Evolutionary conservation across 495 filamentous ascomycete species (phyloP).

Genomic region (Xylaria intraflava): DNA sequence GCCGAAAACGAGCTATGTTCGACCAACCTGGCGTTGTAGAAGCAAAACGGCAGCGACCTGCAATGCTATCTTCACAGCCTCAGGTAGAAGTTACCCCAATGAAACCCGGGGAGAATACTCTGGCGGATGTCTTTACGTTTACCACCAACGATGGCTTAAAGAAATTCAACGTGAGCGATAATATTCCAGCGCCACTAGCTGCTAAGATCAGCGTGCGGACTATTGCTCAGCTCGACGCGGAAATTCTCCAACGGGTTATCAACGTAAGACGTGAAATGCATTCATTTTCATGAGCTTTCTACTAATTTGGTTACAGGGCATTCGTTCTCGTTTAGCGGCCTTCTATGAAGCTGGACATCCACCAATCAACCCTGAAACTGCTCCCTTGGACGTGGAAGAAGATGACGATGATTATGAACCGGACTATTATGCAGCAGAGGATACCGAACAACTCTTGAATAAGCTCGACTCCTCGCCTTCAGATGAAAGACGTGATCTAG

Average conservation of each 20-base stretch:
- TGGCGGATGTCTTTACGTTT: constrained; percentile 76
- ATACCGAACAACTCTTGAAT: constrained; percentile 64
- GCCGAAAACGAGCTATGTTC: constrained; percentile 67
- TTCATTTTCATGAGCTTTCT: constrained; percentile 18
- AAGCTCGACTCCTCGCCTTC: constrained; percentile 60
- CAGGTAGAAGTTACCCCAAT: constrained; percentile 56
- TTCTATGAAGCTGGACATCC: constrained; percentile 34
- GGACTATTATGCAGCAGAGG: constrained; percentile 65
- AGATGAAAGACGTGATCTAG: constrained; percentile 32
- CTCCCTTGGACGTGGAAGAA: constrained; percentile 54
- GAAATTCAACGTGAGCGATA: constrained; percentile 67
- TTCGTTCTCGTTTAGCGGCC: constrained; percentile 31
- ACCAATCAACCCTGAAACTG: constrained; percentile 40
- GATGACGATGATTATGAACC: constrained; percentile 90
- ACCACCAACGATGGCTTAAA: constrained; percentile 66
- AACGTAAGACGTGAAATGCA: constrained; percentile 36
- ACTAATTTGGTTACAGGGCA: constrained; percentile 22
- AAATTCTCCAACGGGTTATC: constrained; percentile 59
- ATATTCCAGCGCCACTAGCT: constrained; percentile 65
- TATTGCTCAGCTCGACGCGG: constrained; percentile 56
- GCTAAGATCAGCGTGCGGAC: constrained; percentile 69
- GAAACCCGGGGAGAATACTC: constrained; percentile 65
- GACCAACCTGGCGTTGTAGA: constrained; percentile 56
- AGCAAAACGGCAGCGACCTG: constrained; percentile 35
- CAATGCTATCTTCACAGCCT: constrained; percentile 21